These are phyloP conservation scores for Neofusicoccum sp. DNA, from an alignment of 2,329 filamentous ascomycete genomes.

Conservation along the genomic window DNA sequence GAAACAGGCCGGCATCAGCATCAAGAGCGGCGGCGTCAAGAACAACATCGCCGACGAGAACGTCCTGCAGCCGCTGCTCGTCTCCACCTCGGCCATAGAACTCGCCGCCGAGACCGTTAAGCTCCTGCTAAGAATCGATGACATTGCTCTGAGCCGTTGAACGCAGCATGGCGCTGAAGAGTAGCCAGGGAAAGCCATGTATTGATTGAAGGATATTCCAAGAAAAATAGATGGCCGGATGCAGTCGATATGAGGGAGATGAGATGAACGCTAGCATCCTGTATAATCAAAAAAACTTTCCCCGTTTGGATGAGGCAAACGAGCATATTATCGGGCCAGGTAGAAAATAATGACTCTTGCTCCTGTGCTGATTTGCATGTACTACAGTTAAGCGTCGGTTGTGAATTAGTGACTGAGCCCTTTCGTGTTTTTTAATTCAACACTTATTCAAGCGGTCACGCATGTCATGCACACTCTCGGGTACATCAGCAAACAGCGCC, in stretches of 20 bases:
- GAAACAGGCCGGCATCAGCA: constrained; percentile 95
- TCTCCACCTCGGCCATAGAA: constrained; percentile 97
- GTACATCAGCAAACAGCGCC: not conserved
- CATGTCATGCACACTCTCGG: too few species aligned
- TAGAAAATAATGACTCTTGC: not conserved
- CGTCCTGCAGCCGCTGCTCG: constrained; percentile 90
- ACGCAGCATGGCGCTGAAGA: not conserved
- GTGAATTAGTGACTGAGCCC: too few species aligned
- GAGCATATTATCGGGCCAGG: not conserved
- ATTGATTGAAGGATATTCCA: too few species aligned
- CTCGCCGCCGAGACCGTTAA: constrained; percentile 97
- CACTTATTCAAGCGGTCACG: too few species aligned
- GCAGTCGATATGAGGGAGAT: not conserved
- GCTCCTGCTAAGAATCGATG: constrained; percentile 66
- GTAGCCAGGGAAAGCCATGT: too few species aligned
- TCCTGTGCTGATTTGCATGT: not conserved
- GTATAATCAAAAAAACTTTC: constrained; percentile 10
- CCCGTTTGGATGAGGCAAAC: not conserved
- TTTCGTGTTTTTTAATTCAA: too few species aligned
- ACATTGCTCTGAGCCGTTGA: constrained; percentile 58
- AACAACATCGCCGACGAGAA: constrained; percentile 96
- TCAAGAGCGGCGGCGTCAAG: constrained; percentile 97
- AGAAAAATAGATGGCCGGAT: not conserved
- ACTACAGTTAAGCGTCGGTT: not conserved
- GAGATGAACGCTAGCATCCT: constrained; percentile 1